Evolutionary conservation across 345 rosid genomes (phyloP).

Genomic region (Psidium guajava): DNA sequence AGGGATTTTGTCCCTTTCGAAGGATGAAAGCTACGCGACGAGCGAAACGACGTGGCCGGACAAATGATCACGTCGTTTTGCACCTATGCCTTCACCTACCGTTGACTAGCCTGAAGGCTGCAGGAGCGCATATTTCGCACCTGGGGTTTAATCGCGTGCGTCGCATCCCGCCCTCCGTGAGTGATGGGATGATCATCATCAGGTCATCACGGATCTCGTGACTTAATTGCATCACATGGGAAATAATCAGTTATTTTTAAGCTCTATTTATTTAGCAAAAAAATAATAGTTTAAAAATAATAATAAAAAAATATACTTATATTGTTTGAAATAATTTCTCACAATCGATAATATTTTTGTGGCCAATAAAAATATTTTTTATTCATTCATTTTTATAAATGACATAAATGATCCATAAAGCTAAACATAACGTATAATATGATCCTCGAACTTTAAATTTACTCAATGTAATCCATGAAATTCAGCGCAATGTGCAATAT

Average conservation of each 20-base stretch:
- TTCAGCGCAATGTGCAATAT: too few species aligned
- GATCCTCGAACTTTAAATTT: too few species aligned
- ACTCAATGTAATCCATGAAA: too few species aligned
- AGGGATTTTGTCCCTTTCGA: not conserved
- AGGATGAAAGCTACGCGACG: not conserved
- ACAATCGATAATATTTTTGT: not conserved
- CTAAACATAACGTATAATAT: too few species aligned
- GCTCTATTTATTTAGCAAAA: not conserved
- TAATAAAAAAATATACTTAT: not conserved
- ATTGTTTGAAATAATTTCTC: not conserved
- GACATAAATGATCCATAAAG: too few species aligned
- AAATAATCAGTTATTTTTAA: not conserved
- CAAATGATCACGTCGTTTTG: not conserved
- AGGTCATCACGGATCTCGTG: not conserved
- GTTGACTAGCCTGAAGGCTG: not conserved
- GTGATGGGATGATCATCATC: not conserved
- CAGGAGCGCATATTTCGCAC: not conserved
- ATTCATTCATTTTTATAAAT: not conserved
- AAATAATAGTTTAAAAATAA: not conserved
- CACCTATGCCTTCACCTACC: not conserved
- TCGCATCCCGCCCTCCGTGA: not conserved
- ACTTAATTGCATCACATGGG: not conserved
- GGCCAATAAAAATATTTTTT: rapidly evolving
- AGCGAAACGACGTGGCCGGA: not conserved
- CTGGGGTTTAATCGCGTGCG: not conserved